These are phyloP conservation scores for Lactarius hatsudake DNA, from an alignment of 768 basidiomycete genomes.

Conservation along the genomic window DNA sequence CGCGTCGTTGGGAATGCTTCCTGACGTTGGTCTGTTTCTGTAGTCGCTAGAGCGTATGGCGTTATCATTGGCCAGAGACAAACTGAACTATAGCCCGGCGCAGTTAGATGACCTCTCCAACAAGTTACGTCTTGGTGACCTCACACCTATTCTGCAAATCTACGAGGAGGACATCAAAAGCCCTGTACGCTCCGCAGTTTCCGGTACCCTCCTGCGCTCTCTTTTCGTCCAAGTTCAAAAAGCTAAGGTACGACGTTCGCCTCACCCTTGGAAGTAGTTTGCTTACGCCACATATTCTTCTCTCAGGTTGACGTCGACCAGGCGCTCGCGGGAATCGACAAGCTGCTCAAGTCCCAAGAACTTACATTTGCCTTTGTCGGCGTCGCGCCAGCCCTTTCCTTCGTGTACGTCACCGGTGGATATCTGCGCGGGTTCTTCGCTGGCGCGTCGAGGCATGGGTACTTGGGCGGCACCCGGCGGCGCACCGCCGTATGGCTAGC, in stretches of 20 bases:
- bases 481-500: slow-evolving; percentile 64
- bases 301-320: slow-evolving; percentile 86
- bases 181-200: slow-evolving; percentile 78
- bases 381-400: slow-evolving; percentile 81
- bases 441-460: slow-evolving; percentile 47
- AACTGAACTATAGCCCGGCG: slow-evolving; percentile 57
- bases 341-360: slow-evolving; percentile 89
- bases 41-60: slow-evolving; percentile 95
- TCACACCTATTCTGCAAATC: slow-evolving; percentile 80
- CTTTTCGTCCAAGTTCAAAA: slow-evolving; percentile 94
- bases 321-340: slow-evolving; percentile 88
- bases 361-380: slow-evolving; percentile 97
- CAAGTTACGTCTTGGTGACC: slow-evolving; percentile 73
- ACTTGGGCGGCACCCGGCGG: slow-evolving; percentile 55
- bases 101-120: slow-evolving; percentile 65
- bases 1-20: neutral
- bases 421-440: slow-evolving; percentile 51
- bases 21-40: neutral
- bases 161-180: slow-evolving; percentile 91
- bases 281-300: neutral
- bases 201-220: slow-evolving; percentile 78
- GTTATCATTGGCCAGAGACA: slow-evolving; percentile 77
- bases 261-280: neutral
- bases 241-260: slow-evolving; percentile 65
- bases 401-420: slow-evolving; percentile 67